Base-by-base conservation (phyloP, 805 yeast species). In the Pichia heedii region DNA sequence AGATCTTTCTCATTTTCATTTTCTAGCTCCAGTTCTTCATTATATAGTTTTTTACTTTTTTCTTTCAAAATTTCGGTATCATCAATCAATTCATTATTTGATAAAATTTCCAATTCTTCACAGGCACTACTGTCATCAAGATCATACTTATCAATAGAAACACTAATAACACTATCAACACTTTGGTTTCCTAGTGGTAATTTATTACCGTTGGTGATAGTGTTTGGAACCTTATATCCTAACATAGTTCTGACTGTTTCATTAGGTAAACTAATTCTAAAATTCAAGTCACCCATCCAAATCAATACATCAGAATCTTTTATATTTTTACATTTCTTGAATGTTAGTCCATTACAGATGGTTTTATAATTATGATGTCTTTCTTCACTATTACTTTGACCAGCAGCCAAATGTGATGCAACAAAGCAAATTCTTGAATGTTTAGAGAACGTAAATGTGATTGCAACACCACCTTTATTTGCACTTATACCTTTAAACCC, bases 201-300 rank as follows among this genome's bases (percentile, higher is more conserved):
- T 27, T 27, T 27, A 12, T 6, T 27, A 27, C 15, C 15, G 12
- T 27, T 27, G 16, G 3, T 27, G 12, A 9, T 27, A 36, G 22
- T 33, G 37, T 11, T 27, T 16, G 48, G 41, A 10, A 33, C 32
- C 7, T 42, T 33, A 10, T 29, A 37, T 33, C 36, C 39, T 37
- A 64, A 42, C 40, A 66, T 51, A 6, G 55, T 47, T 49, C 87
- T 68, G 1, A 85, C 95, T 21, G 75, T 74, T 16, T 81, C 90
- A 50, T 85, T 83, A 0, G 81, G 72, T 52, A 84, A 65, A 32
- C 77, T 67, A 34, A 93, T 79, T 51, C 98, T 71, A 62, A 81
- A 93, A 59, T 93, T 93, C 62, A 94, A 80, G 62, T 93, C 98
- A 8, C 98, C 98, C 63, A 85, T 70, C 88, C 96, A 87, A 15